Base-by-base conservation (phyloP, 257 asterid species). In the Nicotiana obtusifolia region DNA sequence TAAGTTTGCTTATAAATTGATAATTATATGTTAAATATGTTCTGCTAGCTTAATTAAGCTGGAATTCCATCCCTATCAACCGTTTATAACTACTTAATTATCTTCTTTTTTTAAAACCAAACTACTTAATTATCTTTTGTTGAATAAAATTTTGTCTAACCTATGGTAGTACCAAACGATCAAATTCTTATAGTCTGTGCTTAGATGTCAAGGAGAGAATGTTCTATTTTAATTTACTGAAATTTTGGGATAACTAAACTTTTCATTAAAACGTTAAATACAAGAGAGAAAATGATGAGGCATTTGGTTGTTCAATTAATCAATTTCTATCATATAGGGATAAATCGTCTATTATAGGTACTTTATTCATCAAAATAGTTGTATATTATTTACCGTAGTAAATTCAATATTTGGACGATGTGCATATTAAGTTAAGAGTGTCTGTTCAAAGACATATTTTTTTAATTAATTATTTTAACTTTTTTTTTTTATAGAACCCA, bases 1-100 rank as follows among this genome's bases (percentile, higher is more conserved):
- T 49, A 75, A 75, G 44, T 49, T 49, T 49, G 78, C 41, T 75
- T 75, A 49, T 75, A 75, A 49, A 24, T 75, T 75, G 37, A 73
- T 71, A 47, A 44, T 14, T 14, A 22, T 4, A 73, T 47, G 79
- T 75, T 15, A 49, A 75, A 49, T 14, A 4, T 47, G 78, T 75
- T 22, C 57, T 14, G 37, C 24, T 47, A 47, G 79, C 22, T 47
- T 47, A 71, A 2, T 20, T 37, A 2, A 41, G 49, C 37, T 44
- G 49, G 79, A 73, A 73, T 47, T 73, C 14, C 4, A 73, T 73
- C 60, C 37, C 17, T 75, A 17, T 75, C 35, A 75, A 49, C 20
- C 26, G 5, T 49, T 73, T 49, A 47, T 24, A 75, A 49, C 16
- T 49, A 73, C 37, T 49, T 22, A 44, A 44, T 71, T 44, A 54